Evolutionary conservation across 2,329 filamentous ascomycete genomes (phyloP).

Genomic region (Fusarium stilboides): DNA sequence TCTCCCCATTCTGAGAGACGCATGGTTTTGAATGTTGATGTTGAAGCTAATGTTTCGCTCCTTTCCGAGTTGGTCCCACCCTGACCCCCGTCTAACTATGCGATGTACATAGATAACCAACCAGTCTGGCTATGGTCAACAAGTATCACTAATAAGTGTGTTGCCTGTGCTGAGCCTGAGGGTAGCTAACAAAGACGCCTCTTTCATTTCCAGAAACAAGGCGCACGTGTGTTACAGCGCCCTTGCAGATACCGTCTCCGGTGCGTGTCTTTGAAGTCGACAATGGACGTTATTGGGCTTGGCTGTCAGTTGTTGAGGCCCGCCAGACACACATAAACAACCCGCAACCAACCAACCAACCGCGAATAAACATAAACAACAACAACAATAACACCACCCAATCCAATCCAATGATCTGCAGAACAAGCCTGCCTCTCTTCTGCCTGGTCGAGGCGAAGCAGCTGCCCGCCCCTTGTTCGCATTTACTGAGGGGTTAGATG

Average conservation of each 20-base stretch:
- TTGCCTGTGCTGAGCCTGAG: slow-evolving; percentile 18
- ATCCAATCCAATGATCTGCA: slow-evolving; percentile 25
- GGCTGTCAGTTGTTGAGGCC: slow-evolving; percentile 36
- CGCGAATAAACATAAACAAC: slow-evolving; percentile 25
- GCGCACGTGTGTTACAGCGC: slow-evolving; percentile 31
- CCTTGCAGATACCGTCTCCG: slow-evolving; percentile 37
- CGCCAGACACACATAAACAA: slow-evolving; percentile 19
- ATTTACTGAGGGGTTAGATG: slow-evolving; percentile 37
- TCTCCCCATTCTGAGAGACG: slow-evolving; percentile 2
- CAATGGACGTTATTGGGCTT: slow-evolving; percentile 14
- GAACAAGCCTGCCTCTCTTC: slow-evolving; percentile 5
- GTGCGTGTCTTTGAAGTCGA: slow-evolving; percentile 15
- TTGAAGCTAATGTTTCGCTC: slow-evolving; percentile 24
- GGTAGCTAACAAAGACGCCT: slow-evolving; percentile 17
- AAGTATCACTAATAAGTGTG: not conserved
- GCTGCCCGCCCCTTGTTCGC: slow-evolving; percentile 39
- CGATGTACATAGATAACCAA: not conserved
- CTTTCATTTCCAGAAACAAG: slow-evolving; percentile 46
- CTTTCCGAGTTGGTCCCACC: slow-evolving; percentile 13
- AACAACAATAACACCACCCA: slow-evolving; percentile 27
- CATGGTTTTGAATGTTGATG: slow-evolving; percentile 7
- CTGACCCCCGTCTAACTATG: slow-evolving; percentile 18
- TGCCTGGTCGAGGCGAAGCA: slow-evolving; percentile 22
- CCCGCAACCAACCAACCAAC: slow-evolving; percentile 5
- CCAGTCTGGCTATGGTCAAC: not conserved